These are phyloP conservation scores for Daldinia vernicosa DNA, from an alignment of 495 filamentous ascomycete species.

Conservation along the genomic window DNA sequence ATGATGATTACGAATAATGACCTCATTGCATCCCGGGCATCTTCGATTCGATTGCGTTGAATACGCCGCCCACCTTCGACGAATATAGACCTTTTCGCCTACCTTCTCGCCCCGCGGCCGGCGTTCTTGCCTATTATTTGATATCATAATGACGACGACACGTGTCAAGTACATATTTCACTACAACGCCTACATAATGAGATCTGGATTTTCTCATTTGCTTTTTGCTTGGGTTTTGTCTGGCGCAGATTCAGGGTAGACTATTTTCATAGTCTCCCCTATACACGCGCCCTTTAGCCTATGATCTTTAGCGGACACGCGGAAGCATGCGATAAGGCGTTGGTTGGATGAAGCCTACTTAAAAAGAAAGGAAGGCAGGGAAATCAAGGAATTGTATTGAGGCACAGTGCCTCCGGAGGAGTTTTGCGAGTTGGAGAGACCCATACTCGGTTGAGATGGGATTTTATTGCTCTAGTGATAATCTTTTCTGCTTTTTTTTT, in stretches of 20 bases:
- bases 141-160: slow-evolving; percentile 49
- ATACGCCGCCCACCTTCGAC: slow-evolving; percentile 16
- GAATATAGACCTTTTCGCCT: slow-evolving; percentile 40
- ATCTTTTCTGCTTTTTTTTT: not conserved
- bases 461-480: not conserved
- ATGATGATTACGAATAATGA: slow-evolving; percentile 47
- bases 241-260: slow-evolving; percentile 11
- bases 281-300: slow-evolving; percentile 7
- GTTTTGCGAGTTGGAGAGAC: slow-evolving; percentile 19
- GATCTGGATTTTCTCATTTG: slow-evolving; percentile 30
- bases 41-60: slow-evolving; percentile 23
- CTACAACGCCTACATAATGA: slow-evolving; percentile 29
- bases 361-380: slow-evolving; percentile 17
- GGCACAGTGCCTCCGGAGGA: slow-evolving; percentile 29
- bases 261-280: not conserved
- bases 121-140: slow-evolving; percentile 34
- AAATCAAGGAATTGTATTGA: slow-evolving; percentile 29
- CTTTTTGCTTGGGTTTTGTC: slow-evolving; percentile 12
- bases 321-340: slow-evolving; percentile 36
- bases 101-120: slow-evolving; percentile 41
- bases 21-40: slow-evolving; percentile 31
- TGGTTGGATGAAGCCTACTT: slow-evolving; percentile 10
- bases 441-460: slow-evolving; percentile 9
- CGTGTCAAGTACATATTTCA: slow-evolving; percentile 34
- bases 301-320: slow-evolving; percentile 7